These are phyloP conservation scores for Suhomyces maxii DNA, from an alignment of 1,139 yeast species.

Conservation along the genomic window DNA sequence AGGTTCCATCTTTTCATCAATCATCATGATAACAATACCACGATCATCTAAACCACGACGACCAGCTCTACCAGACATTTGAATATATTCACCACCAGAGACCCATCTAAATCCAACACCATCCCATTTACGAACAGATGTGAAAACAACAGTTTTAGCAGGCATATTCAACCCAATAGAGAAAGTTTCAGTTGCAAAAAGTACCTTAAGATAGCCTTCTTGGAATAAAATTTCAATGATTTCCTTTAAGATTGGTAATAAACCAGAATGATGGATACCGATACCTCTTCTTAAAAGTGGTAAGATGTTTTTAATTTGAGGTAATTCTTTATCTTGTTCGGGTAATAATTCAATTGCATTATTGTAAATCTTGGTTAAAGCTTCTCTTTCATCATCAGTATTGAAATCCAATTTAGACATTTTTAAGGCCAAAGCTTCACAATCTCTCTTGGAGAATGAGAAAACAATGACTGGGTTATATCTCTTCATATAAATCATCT, in stretches of 20 bases:
- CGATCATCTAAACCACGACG: slow-evolving; percentile 99
- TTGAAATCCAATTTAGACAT: slow-evolving; percentile 95
- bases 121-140: slow-evolving; percentile 97
- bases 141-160: slow-evolving; percentile 96
- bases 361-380: slow-evolving; percentile 81
- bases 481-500: slow-evolving; percentile 94
- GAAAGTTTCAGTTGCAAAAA: slow-evolving; percentile 97
- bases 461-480: slow-evolving; percentile 98
- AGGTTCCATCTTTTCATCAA: slow-evolving; percentile 99
- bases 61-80: slow-evolving; percentile 99
- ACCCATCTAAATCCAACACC: slow-evolving; percentile 98
- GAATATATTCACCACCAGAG: slow-evolving; percentile 98
- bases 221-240: slow-evolving; percentile 95
- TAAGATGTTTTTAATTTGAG: slow-evolving; percentile 87
- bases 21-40: slow-evolving; percentile 98
- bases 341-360: slow-evolving; percentile 88
- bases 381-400: slow-evolving; percentile 87
- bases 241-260: slow-evolving; percentile 92
- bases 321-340: slow-evolving; percentile 86
- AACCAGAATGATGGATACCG: slow-evolving; percentile 97
- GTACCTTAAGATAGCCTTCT: slow-evolving; percentile 90
- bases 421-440: slow-evolving; percentile 89
- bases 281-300: slow-evolving; percentile 92
- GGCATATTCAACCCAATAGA: slow-evolving; percentile 98
- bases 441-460: slow-evolving; percentile 93